Base-by-base conservation (phyloP, 352 stramenopile species). In the Phytopythium aichiense region DNA sequence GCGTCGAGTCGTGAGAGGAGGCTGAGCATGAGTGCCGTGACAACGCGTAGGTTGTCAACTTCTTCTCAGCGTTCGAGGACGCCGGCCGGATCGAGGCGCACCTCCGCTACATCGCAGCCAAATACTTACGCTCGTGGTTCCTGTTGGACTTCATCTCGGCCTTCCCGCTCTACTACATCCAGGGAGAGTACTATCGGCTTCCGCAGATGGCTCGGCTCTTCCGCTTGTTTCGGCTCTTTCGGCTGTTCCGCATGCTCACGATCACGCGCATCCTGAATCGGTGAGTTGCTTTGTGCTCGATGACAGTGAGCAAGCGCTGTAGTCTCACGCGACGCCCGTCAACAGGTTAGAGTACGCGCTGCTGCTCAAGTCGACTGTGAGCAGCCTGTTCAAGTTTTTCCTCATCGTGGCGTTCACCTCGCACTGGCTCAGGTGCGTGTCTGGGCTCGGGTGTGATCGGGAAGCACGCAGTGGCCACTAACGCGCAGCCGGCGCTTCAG, bases 321-420 rank as follows among this genome's bases (percentile, higher is more conserved):
- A 25, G 12, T 38, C 48, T 1, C 15, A 16, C 12, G 9, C 46
- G 3, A 30, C 20, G 22, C 5, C 42, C 6, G 33, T 13, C 25
- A 49, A 48, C 58, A 88, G 73, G 61, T 64, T 89, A 28, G 80
- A 89, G 54, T 89, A 92, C 55, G 81, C 81, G 0, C 65, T 92
- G 8, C 69, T 92, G 31, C 65, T 92, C 30, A 78, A 81, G 7
- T 92, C 84, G 11, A 92, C 77, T 23, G 78, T 90, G 31, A 91
- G 84, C 67, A 88, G 81, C 38, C 66, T 92, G 56, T 77, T 89
- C 58, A 92, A 92, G 58, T 92, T 91, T 64, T 89, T 69, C 48
- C 73, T 92, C 56, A 71, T 92, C 28, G 84, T 92, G n/a, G 83
- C 66, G 31, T 88, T 91, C 38, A 88, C 83, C 20, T 92, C 84